Conservation (phyloP, 2,329 filamentous ascomycete genomes). For the Annulohypoxylon truncatum region DNA sequence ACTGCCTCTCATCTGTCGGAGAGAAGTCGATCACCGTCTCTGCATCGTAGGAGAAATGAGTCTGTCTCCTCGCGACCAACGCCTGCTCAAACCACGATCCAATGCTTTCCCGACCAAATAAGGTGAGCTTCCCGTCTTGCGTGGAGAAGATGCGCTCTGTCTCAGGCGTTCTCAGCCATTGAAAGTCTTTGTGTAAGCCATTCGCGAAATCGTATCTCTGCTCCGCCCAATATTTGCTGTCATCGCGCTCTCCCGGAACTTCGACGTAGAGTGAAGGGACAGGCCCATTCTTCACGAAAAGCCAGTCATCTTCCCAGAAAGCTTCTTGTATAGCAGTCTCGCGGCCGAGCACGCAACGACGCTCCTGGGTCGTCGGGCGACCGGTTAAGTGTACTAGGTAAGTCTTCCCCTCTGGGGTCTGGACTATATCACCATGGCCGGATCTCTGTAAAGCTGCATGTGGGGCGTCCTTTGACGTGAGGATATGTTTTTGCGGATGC, state of each 20-base stretch:
- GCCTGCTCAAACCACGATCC: slow-evolving; percentile 71
- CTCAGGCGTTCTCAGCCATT: slow-evolving; percentile 68
- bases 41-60: slow-evolving; percentile 70
- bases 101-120: slow-evolving; percentile 63
- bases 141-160: slow-evolving; percentile 63
- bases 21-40: slow-evolving; percentile 66
- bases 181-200: slow-evolving; percentile 63
- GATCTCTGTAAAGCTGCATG: slow-evolving; percentile 63
- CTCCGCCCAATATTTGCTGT: slow-evolving; percentile 62
- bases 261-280: slow-evolving; percentile 65
- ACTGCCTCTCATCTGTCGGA: slow-evolving; percentile 69
- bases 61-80: slow-evolving; percentile 65
- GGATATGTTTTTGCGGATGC: slow-evolving; percentile 67
- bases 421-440: slow-evolving; percentile 66
- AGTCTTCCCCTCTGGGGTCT: slow-evolving; percentile 63
- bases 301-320: slow-evolving; percentile 71
- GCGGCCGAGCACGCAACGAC: slow-evolving; percentile 65
- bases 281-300: slow-evolving; percentile 70
- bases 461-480: slow-evolving; percentile 64
- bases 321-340: slow-evolving; percentile 70
- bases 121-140: slow-evolving; percentile 55
- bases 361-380: slow-evolving; percentile 62
- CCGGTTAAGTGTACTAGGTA: slow-evolving; percentile 66
- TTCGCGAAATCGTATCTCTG: slow-evolving; percentile 60
- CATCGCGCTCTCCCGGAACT: slow-evolving; percentile 60